These are phyloP conservation scores for Sarcocystis neurona DNA, from an alignment of 169 alveolate species.

Conservation along the genomic window DNA sequence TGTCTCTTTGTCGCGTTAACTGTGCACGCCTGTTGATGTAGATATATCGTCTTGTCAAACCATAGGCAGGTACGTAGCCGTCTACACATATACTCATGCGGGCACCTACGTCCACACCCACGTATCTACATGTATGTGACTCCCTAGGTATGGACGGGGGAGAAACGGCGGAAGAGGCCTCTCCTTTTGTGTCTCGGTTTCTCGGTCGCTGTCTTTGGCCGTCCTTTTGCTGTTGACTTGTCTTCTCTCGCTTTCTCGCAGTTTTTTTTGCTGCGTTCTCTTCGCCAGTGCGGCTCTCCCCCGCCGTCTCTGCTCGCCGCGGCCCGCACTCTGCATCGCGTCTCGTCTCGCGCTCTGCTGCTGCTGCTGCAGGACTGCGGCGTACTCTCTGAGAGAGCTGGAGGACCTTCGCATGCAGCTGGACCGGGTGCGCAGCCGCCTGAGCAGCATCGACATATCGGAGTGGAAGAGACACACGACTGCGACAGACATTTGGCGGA, in stretches of 20 bases:
- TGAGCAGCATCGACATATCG: constrained; percentile 46
- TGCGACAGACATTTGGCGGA: constrained; percentile 37
- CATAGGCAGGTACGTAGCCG: too few species aligned
- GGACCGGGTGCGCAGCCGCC: constrained; percentile 26
- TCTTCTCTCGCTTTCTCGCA: neutral
- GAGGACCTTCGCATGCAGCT: neutral
- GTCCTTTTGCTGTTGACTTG: too few species aligned
- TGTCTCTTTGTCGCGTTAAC: too few species aligned
- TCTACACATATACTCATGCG: too few species aligned
- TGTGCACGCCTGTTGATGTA: too few species aligned
- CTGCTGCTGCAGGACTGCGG: constrained; percentile 30
- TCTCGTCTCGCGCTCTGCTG: neutral
- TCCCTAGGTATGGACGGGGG: too few species aligned
- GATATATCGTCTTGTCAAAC: too few species aligned
- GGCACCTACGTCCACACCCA: too few species aligned
- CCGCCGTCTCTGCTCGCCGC: neutral
- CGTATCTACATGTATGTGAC: too few species aligned
- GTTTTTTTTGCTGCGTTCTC: neutral
- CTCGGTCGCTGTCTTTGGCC: too few species aligned
- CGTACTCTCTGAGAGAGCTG: constrained; percentile 1
- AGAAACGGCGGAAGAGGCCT: too few species aligned
- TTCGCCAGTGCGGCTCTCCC: neutral
- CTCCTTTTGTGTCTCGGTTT: too few species aligned
- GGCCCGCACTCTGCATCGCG: neutral
- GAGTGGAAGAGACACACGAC: constrained; percentile 65